A percentile compares a stretch with the other conserved stretches of the same genome.
phyloP scores from a whole-genome alignment of 768 basidiomycete genomes.

The Hemileccinum impolitum region DNA sequence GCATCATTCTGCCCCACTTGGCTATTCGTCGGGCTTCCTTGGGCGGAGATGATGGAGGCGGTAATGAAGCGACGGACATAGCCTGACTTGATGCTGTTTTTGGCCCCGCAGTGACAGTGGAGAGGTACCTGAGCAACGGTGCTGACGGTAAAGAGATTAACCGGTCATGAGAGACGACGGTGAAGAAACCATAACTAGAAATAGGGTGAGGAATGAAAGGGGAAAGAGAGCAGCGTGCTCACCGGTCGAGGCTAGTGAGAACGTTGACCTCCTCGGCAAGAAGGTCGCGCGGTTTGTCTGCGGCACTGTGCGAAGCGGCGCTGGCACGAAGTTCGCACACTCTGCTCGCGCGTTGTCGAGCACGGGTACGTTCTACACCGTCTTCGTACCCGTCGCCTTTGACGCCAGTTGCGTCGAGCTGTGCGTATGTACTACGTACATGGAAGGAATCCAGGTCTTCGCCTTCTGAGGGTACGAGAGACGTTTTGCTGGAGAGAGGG shows the following conservation, averaged over 20 bases:
- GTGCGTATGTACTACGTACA: slow-evolving; percentile 84
- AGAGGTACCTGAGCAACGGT: slow-evolving; percentile 59
- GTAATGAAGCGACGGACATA: slow-evolving; percentile 44
- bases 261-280: slow-evolving; percentile 70
- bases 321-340: slow-evolving; percentile 58
- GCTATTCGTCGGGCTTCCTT: slow-evolving; percentile 77
- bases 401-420: slow-evolving; percentile 87
- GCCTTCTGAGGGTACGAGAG: slow-evolving; percentile 68
- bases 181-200: slow-evolving; percentile 88
- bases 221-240: slow-evolving; percentile 26
- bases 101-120: slow-evolving; percentile 43
- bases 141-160: slow-evolving; percentile 65
- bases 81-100: slow-evolving; percentile 45
- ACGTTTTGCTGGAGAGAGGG: slow-evolving; percentile 48
- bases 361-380: slow-evolving; percentile 89
- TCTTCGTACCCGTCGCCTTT: slow-evolving; percentile 94
- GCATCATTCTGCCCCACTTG: slow-evolving; percentile 94
- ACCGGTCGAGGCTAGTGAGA: slow-evolving; percentile 84
- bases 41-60: slow-evolving; percentile 41
- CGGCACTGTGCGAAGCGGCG: slow-evolving; percentile 51
- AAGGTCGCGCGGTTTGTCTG: slow-evolving; percentile 64
- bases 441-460: slow-evolving; percentile 83
- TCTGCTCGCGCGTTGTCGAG: slow-evolving; percentile 53
- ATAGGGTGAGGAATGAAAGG: slow-evolving; percentile 12
- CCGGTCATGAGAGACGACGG: slow-evolving; percentile 77